Base-by-base conservation (phyloP, 2,329 filamentous ascomycete species). In the Coccinonectria pachysandricola region DNA sequence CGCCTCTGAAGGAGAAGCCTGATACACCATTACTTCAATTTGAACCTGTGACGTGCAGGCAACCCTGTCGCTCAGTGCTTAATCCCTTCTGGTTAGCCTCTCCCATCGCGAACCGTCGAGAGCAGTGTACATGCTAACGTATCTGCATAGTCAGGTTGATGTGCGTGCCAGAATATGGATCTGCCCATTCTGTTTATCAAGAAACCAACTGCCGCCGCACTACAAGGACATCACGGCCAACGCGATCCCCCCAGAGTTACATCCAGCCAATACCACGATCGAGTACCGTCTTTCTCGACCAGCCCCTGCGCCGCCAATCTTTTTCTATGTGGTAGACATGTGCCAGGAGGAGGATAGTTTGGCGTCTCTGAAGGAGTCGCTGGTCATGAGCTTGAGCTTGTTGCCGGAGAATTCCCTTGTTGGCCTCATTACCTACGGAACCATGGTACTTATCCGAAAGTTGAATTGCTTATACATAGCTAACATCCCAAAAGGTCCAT, bases 11-110 rank as follows among this genome's bases (percentile, higher is more conserved):
- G 61, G 88, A 95, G 63, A 92, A 92, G 64, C 75, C 80, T 12
- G 81, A 93, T 39, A 83, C 84, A 13, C 85, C 87, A 29, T 62
- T 94, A 37, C 70, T 98, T 27, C 84, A 92, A 54, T 96, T 96
- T 59, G 88, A 96, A 60, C 91, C 91, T 11, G 85, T 98, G 21
- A 87, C 83, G 35, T 98, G 91, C 76, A 95, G 95, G 61, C 75
- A 82, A 54, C 91, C 91, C 36, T 98, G 91, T 59, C 80, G 87
- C 57, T 88, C 88, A 28, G 86, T 96, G 19, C 68, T 98, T 54
- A 98, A 98, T 55, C 91, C 91, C 22, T 96, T 87, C 67, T 95
- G 88, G 86, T 92, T 69, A 49, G 73, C 17, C 49, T 21, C 14
- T 33, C 13, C 9, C 12, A 7, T n/a, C 5, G n/a, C 8, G 7